A percentile compares a stretch with the other conserved stretches of the same genome.
phyloP scores from a whole-genome alignment of 108 stramenopile species.

The Cyclotella cryptica region DNA sequence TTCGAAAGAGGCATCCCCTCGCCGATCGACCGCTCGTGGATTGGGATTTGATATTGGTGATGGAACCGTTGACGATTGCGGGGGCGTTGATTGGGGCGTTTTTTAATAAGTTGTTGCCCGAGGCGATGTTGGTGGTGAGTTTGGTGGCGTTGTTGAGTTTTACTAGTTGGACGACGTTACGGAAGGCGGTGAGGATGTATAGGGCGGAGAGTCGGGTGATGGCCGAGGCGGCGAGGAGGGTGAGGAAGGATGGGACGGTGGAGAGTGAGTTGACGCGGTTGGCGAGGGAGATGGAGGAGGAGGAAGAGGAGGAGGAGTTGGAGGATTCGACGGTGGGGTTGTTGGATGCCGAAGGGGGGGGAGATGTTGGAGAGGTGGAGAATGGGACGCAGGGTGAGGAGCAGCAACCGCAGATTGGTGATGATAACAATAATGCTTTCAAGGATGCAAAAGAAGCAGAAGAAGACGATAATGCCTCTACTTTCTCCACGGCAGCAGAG shows the following conservation, averaged over 20 bases:
- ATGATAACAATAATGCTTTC: not conserved
- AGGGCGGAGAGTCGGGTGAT: constrained; percentile 76
- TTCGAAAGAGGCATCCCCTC: constrained; percentile 87
- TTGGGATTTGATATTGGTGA: constrained; percentile 96
- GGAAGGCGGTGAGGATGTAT: constrained; percentile 88
- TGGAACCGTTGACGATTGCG: constrained; percentile 95
- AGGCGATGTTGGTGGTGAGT: constrained; percentile 79
- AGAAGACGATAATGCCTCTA: constrained; percentile 32
- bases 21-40: constrained; percentile 92
- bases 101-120: constrained; percentile 86
- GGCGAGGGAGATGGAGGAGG: constrained; percentile 53
- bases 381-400: constrained; percentile 19
- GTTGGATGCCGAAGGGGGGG: constrained; percentile 9
- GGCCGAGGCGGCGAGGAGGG: constrained; percentile 23
- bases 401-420: not conserved
- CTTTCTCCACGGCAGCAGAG: constrained; percentile 42
- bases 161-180: constrained; percentile 84
- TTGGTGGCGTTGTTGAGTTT: constrained; percentile 83
- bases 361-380: constrained; percentile 22
- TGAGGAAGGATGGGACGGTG: constrained; percentile 32
- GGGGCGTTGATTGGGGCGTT: constrained; percentile 93
- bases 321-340: constrained; percentile 29
- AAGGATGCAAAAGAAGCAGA: constrained; percentile 12
- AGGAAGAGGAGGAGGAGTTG: constrained; percentile 36
- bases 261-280: constrained; percentile 53